A percentile compares a stretch with the other conserved stretches of the same genome.
phyloP scores from a whole-genome alignment of 2,329 filamentous ascomycete species.

The Aspergillus sclerotialis region DNA sequence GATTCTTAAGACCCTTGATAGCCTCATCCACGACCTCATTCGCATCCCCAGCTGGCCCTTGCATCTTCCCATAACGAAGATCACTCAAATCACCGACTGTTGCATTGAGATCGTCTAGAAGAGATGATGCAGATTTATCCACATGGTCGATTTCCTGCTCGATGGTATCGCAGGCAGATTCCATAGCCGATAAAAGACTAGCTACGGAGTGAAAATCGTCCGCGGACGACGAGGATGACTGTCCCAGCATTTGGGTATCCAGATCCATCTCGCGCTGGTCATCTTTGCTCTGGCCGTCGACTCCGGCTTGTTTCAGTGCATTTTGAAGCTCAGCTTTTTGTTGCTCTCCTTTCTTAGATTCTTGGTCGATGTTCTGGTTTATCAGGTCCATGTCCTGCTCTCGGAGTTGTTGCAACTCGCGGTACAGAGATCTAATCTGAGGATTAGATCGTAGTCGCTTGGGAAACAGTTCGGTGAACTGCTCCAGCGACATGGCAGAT shows the following conservation, averaged over 20 bases:
- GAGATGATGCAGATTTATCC: conserved; percentile 55
- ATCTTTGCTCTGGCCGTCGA: conserved; percentile 24
- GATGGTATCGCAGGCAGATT: conserved; percentile 57
- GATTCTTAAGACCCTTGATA: conserved; percentile 56
- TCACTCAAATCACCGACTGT: conserved; percentile 71
- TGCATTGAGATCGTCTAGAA: conserved; percentile 56
- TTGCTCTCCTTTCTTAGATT: conserved; percentile 27
- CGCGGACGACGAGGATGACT: conserved; percentile 29
- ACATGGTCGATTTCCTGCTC: conserved; percentile 61
- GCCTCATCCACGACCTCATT: conserved; percentile 58
- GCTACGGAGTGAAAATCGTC: conserved; percentile 52
- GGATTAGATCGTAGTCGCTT: conserved; percentile 57
- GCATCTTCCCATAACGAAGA: conserved; percentile 69
- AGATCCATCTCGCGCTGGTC: conserved; percentile 36
- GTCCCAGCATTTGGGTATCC: conserved; percentile 55
- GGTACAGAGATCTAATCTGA: conserved; percentile 65
- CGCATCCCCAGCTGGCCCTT: conserved; percentile 46
- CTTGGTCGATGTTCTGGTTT: conserved; percentile 43
- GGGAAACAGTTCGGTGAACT: conserved; percentile 74
- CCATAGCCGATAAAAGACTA: conserved; percentile 63
- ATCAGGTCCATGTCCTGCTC: conserved; percentile 62
- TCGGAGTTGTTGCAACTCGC: conserved; percentile 70
- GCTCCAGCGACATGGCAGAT: conserved; percentile 62
- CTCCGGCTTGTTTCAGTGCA: conserved; percentile 22
- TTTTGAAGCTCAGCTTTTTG: conserved; percentile 33